Evolutionary conservation across 208 protist genomes (phyloP), one percentile per base, ranked within the genome.

Genomic region (Trypanosoma vivax): DNA sequence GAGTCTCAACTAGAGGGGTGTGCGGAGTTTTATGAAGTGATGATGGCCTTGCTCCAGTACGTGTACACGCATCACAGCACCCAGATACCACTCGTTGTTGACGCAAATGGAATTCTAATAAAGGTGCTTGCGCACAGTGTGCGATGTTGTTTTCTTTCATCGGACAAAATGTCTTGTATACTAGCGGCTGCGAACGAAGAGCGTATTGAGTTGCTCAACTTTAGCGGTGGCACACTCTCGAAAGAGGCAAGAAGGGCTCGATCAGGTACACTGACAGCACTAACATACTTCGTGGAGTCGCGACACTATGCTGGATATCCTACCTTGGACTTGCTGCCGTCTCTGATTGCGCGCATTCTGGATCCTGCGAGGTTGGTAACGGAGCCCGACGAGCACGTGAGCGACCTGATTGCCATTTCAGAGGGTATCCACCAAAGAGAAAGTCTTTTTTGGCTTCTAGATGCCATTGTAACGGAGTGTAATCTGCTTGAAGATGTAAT

Each of bases 31-130:
- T 84, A 80, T 59, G 75, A 87, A 10, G 87, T 93, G 34, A 73
- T 73, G 13, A 63, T 82, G 5, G 69, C 70, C 47, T 65, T 93
- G 43, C 58, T 93, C 7, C 74, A 68, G 40, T 93, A 79, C 54
- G 75, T 88, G 13, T 88, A 78, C 51, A 59, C 87, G 39, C 66
- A 90, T 37, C 85, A 93, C 67, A 88, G 79, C 50, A 77, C 88
- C 33, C 66, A 81, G 48, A 21, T 64, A 4, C 58, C 43, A 54
- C 73, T 93, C n/a, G 58, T 83, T 35, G 55, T 46, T 21, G 86
- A 93, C 55, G 86, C 82, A 16, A 88, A 88, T 60, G 46, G 70
- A 29, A 39, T 93, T 16, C 72, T 93, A 29, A 64, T 45, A 29
- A 75, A 69, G 30, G 73, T 87, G 16, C 43, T 89, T 27, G 65